phyloP scores from a whole-genome alignment of 2,329 filamentous ascomycete species.

The Fusarium piperis region DNA sequence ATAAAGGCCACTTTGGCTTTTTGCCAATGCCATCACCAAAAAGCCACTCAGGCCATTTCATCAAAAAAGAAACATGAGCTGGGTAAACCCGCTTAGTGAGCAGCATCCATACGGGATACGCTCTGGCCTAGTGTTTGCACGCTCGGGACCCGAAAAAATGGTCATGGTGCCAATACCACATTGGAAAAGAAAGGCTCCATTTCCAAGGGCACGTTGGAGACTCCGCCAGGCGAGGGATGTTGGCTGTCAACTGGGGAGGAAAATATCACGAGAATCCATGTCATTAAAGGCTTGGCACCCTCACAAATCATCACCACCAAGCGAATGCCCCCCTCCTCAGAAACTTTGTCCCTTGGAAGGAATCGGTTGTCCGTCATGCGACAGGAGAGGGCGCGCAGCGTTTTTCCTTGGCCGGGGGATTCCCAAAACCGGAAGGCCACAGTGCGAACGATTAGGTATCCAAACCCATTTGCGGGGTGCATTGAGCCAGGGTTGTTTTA shows the following conservation, averaged over 20 bases:
- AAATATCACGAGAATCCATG: not conserved
- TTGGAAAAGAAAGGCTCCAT: not conserved
- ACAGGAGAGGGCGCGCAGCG: not conserved
- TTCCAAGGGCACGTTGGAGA: not conserved
- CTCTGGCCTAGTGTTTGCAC: slow-evolving; percentile 8
- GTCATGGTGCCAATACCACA: not conserved
- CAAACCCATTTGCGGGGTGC: not conserved
- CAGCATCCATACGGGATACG: slow-evolving; percentile 1
- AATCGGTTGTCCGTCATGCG: not conserved
- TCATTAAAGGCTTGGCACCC: not conserved
- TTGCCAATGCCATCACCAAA: not conserved
- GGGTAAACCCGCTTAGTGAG: not conserved
- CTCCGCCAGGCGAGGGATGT: not conserved
- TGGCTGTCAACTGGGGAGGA: not conserved
- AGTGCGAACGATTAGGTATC: not conserved
- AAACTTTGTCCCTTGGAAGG: not conserved
- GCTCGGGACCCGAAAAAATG: slow-evolving; percentile 16
- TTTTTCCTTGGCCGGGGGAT: not conserved
- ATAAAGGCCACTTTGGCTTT: not conserved
- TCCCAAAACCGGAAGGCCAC: not conserved
- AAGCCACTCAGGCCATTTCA: slow-evolving; percentile 3
- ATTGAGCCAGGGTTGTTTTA: not conserved
- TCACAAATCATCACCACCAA: not conserved
- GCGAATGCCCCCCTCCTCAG: not conserved
- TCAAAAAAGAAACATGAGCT: not conserved